Evolutionary conservation across 139 green algal genomes (phyloP), one percentile per base, ranked within the genome.

Genomic region (Tetradesmus lagerheimii): DNA sequence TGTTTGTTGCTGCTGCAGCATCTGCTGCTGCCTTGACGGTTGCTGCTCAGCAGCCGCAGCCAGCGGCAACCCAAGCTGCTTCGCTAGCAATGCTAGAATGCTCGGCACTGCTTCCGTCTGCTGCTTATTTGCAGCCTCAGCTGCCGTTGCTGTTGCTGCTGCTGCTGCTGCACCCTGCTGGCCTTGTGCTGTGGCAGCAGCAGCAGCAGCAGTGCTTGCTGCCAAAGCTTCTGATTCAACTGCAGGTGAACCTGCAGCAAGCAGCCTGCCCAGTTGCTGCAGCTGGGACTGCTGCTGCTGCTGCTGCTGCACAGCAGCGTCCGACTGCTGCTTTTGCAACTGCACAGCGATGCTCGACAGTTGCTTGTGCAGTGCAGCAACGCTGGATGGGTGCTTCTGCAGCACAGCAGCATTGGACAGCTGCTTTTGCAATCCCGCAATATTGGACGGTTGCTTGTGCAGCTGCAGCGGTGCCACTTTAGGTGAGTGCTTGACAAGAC

Each of bases 1-100:
- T 41, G 25, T 39, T 29, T 84, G 41, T 27, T 84, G 41, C 79
- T 57, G 77, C 78, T 38, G 78, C n/a, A n/a, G n/a, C n/a, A n/a
- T n/a, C 41, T 84, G 41, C 79, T 64, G 79, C 39, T 64, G 41
- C 14, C 14, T 9, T 57, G 45, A 57, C 14, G 45, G 14, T 84
- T 84, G 27, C 79, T 74, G 11, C 20, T n/a, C 11, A 16, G 20
- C 62, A 20, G 20, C 62, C 6, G 62, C 25, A 74, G 14, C 62
- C 39, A 66, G 79, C 39, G 45, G 14, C 45, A 57, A 18, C 45
- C 45, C 14, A 9, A 57, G 45, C 45, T 57, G 0, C 45, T 57
- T 57, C 45, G 14, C 45, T 12, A 57, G 45, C 45, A 57, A 12
- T 57, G 45, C 45, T 12, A 57, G 11, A 9, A 25, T n/a, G 77